A percentile compares a stretch with the other conserved stretches of the same genome.
These are phyloP conservation scores for Posidonia australis DNA, from an alignment of 106 monocot species.

Conservation along the genomic window DNA sequence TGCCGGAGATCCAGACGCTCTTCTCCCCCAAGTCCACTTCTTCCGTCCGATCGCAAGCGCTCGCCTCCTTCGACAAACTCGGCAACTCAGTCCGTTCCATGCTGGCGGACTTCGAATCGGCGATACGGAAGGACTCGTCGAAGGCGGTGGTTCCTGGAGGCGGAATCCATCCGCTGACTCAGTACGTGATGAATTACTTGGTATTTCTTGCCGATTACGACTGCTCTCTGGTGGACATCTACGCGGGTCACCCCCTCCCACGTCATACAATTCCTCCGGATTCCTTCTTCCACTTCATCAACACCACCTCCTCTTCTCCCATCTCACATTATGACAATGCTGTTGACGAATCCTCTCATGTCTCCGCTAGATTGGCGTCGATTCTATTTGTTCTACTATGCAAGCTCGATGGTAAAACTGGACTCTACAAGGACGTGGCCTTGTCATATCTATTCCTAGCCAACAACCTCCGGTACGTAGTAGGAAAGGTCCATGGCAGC, in stretches of 20 bases:
- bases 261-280: neutral
- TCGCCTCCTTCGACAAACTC: neutral
- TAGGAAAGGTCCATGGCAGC: constrained; percentile 26
- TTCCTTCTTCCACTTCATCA: neutral
- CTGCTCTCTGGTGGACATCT: constrained; percentile 23
- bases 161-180: constrained; percentile 41
- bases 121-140: constrained; percentile 2
- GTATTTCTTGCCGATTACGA: constrained; percentile 42
- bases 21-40: constrained; percentile 2
- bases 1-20: neutral
- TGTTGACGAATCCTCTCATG: neutral
- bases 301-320: constrained; percentile 9
- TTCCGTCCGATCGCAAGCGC: neutral
- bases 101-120: neutral
- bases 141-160: constrained; percentile 8
- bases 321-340: neutral
- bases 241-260: constrained; percentile 21
- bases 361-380: constrained; percentile 27
- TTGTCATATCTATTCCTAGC: constrained; percentile 44
- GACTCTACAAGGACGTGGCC: constrained; percentile 16
- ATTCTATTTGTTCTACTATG: constrained; percentile 35
- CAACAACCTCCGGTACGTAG: constrained; percentile 49
- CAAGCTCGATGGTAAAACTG: constrained; percentile 44
- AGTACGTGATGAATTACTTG: constrained; percentile 59
- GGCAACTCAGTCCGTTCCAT: neutral